phyloP scores from a whole-genome alignment of 2,329 filamentous ascomycete genomes.

The Nothopassalora personata region DNA sequence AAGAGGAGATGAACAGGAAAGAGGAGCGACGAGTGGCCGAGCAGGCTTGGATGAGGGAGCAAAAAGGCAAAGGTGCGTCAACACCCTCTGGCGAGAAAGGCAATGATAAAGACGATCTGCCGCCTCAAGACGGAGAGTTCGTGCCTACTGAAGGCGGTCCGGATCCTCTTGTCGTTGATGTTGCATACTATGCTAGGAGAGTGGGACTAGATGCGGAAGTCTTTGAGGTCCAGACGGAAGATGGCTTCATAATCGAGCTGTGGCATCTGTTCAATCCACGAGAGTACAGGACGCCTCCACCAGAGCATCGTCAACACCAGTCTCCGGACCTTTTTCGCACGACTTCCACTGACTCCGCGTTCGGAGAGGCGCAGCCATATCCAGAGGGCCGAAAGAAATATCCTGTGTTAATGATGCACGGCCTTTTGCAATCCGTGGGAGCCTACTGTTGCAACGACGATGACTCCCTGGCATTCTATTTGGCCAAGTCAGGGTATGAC shows the following conservation, averaged over 20 bases:
- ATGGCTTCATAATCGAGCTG: conserved; percentile 82
- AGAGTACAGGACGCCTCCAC: conserved; percentile 54
- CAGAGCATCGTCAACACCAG: conserved; percentile 48
- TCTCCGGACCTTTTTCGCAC: conserved; percentile 57
- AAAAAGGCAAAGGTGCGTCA: conserved; percentile 38
- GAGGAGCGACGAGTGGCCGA: conserved; percentile 54
- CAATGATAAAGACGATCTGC: conserved; percentile 24
- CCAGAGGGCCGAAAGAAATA: conserved; percentile 53
- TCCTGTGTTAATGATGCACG: conserved; percentile 81
- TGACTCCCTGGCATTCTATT: conserved; percentile 81
- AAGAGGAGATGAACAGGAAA: conserved; percentile 63
- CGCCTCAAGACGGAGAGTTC: conserved; percentile 50
- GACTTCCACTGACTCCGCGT: conserved; percentile 16
- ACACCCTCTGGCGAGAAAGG: conserved; percentile 41
- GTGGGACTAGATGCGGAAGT: conserved; percentile 82
- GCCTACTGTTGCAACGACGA: conserved; percentile 90
- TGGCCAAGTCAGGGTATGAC: conserved; percentile 88
- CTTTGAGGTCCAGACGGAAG: conserved; percentile 83
- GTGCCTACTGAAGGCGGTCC: conserved; percentile 72
- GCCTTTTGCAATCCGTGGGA: conserved; percentile 79
- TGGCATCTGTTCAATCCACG: conserved; percentile 86
- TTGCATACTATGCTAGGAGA: conserved; percentile 77
- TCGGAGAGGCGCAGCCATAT: conserved; percentile 35
- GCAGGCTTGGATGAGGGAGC: conserved; percentile 54
- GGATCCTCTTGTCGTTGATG: conserved; percentile 72